Conservation (phyloP, 2,329 filamentous ascomycete genomes). For the Scortechinia acanthostroma region DNA sequence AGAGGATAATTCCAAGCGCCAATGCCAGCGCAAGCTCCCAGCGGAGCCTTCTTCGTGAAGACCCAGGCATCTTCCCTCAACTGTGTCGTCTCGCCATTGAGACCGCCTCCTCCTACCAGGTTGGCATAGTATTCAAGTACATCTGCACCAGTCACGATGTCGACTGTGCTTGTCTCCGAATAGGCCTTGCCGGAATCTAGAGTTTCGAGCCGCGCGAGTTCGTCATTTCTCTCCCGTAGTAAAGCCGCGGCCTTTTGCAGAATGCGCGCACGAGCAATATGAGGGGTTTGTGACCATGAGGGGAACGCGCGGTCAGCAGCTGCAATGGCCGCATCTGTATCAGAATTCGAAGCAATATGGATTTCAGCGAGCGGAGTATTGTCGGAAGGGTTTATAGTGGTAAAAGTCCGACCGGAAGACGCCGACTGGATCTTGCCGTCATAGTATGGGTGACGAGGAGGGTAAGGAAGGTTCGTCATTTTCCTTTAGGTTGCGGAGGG, state of each 20-base stretch:
- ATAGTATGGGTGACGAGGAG: slow-evolving; percentile 65
- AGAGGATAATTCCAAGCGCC: slow-evolving; percentile 91
- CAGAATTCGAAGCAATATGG: slow-evolving; percentile 56
- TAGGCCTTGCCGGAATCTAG: slow-evolving; percentile 81
- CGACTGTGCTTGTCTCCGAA: slow-evolving; percentile 77
- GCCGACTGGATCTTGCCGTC: slow-evolving; percentile 61
- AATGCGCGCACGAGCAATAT: slow-evolving; percentile 70
- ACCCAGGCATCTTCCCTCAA: slow-evolving; percentile 73
- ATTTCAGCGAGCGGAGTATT: slow-evolving; percentile 64
- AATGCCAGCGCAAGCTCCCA: slow-evolving; percentile 80
- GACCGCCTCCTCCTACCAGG: slow-evolving; percentile 67
- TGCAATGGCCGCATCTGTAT: slow-evolving; percentile 66
- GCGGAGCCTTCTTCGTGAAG: slow-evolving; percentile 73
- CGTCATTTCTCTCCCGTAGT: slow-evolving; percentile 71
- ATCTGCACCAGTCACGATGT: slow-evolving; percentile 76
- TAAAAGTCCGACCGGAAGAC: slow-evolving; percentile 55
- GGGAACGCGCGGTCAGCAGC: slow-evolving; percentile 69
- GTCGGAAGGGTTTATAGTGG: slow-evolving; percentile 69
- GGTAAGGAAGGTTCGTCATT: too few relatives aligned
- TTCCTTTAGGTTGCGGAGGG: too few relatives aligned
- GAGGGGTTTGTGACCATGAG: slow-evolving; percentile 69
- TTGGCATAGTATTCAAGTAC: slow-evolving; percentile 83
- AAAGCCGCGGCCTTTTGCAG: slow-evolving; percentile 70
- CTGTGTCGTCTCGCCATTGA: slow-evolving; percentile 74
- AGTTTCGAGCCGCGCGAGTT: slow-evolving; percentile 73